Conservation (phyloP, 306 rosid species). For the Begonia fuchsioides region DNA sequence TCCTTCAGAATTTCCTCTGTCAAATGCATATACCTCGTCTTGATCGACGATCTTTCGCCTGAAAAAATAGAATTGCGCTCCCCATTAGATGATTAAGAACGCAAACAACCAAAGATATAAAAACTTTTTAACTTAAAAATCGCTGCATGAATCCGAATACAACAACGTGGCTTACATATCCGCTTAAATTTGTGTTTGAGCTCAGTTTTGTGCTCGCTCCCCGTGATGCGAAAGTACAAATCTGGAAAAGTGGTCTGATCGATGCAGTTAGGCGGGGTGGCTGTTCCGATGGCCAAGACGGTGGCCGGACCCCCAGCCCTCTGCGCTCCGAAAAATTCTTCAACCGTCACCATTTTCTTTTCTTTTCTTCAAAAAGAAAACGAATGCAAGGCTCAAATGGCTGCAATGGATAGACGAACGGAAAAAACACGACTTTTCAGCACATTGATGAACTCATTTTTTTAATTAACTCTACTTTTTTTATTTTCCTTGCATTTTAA, state of each 20-base stretch:
- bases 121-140: too few relatives aligned
- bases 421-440: too few relatives aligned
- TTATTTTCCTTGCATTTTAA: too few relatives aligned
- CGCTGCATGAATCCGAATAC: background rate
- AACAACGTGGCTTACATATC: slow-evolving; percentile 8
- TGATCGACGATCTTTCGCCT: slow-evolving; percentile 51
- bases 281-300: slow-evolving; percentile 15
- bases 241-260: slow-evolving; percentile 15
- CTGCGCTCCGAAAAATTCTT: slow-evolving; percentile 14
- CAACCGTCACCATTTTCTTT: slow-evolving; percentile 7
- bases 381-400: too few relatives aligned
- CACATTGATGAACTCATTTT: too few relatives aligned
- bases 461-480: too few relatives aligned
- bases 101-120: too few relatives aligned
- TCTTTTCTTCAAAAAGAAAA: background rate
- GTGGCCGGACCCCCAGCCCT: slow-evolving; percentile 15
- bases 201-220: slow-evolving; percentile 14
- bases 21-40: slow-evolving; percentile 40
- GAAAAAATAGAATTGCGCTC: background rate
- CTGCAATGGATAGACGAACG: too few relatives aligned
- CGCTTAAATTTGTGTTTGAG: slow-evolving; percentile 25
- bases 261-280: too few relatives aligned
- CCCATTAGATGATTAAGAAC: too few relatives aligned
- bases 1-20: too few relatives aligned
- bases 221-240: slow-evolving; percentile 18